These are phyloP conservation scores for Aurifilum marmelostoma DNA, from an alignment of 2,329 filamentous ascomycete species.

Conservation along the genomic window DNA sequence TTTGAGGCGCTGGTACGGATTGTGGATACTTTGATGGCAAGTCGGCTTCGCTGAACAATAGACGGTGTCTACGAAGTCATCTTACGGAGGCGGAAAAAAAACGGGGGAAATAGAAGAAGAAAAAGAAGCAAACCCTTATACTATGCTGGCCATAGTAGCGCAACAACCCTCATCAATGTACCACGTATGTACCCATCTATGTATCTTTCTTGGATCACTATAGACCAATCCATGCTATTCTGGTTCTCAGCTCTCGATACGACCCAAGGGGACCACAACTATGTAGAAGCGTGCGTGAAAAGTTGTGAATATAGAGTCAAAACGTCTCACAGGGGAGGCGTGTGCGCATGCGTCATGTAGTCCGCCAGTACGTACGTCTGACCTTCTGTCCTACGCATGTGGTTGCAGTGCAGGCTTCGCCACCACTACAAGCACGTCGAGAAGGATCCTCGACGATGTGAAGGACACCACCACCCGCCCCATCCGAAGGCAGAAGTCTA, in stretches of 20 bases:
- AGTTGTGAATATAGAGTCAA: neutral
- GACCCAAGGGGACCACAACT: neutral
- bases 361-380: neutral
- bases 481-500: neutral
- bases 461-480: too few species aligned
- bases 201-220: neutral
- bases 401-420: neutral
- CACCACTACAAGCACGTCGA: too few species aligned
- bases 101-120: neutral
- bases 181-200: neutral
- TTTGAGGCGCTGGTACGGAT: constrained; percentile 38
- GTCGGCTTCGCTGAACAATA: neutral
- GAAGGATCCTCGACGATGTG: too few species aligned
- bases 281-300: neutral
- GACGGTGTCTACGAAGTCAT: neutral
- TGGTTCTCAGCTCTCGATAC: neutral
- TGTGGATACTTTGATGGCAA: constrained; percentile 29
- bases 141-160: neutral
- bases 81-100: neutral
- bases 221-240: neutral
- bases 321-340: neutral
- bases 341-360: neutral
- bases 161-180: neutral
- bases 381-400: neutral
- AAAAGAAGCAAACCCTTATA: neutral